Evolutionary conservation across 352 stramenopile species (phyloP).

Genomic region (Pythium oligandrum): DNA sequence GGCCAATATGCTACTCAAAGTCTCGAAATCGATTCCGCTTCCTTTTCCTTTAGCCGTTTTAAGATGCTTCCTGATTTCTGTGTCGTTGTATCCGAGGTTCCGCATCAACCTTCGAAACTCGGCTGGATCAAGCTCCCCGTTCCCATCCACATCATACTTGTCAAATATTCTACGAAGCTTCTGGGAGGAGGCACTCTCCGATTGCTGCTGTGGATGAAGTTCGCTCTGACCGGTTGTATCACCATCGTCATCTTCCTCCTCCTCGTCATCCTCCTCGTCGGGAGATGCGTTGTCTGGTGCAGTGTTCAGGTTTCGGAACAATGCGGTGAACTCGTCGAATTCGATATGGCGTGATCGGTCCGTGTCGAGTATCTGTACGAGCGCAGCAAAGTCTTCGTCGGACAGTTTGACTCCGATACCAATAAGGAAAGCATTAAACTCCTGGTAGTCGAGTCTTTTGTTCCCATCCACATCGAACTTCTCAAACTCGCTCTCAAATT

Average conservation of each 20-base stretch:
- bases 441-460: slow-evolving; percentile 44
- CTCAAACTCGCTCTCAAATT: slow-evolving; percentile 33
- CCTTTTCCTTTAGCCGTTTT: slow-evolving; percentile 20
- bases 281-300: background rate
- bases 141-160: slow-evolving; percentile 34
- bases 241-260: background rate
- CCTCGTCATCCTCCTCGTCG: background rate
- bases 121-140: slow-evolving; percentile 24
- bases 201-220: no score
- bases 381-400: slow-evolving; percentile 25
- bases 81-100: slow-evolving; percentile 27
- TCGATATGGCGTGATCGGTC: slow-evolving; percentile 39
- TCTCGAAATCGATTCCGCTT: slow-evolving; percentile 16
- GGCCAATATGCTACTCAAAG: slow-evolving; percentile 5
- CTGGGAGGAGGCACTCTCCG: no score
- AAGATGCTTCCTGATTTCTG: slow-evolving; percentile 21
- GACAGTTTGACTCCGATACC: slow-evolving; percentile 54
- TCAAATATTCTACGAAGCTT: slow-evolving; percentile 16
- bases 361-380: slow-evolving; percentile 38
- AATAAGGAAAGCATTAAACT: slow-evolving; percentile 55
- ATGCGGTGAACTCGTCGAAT: slow-evolving; percentile 35
- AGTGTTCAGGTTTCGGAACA: slow-evolving; percentile 13
- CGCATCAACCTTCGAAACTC: slow-evolving; percentile 31
- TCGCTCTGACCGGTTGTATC: no score
- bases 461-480: slow-evolving; percentile 50